Conservation (phyloP, 2,329 filamentous ascomycete genomes). For the Berkeleyomyces rouxiae region DNA sequence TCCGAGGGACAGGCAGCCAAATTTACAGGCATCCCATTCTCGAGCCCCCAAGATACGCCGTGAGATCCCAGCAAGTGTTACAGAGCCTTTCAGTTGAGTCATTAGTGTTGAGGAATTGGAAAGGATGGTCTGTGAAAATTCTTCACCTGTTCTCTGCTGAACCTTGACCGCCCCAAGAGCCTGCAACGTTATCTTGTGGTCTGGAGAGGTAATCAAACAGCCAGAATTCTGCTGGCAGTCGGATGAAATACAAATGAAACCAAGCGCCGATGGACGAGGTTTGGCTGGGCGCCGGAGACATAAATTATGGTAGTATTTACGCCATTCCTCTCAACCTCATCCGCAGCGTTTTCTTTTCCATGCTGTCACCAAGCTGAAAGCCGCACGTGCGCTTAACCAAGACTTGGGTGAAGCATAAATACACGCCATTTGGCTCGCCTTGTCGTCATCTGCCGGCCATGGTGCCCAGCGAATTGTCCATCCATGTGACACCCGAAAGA, state of each 20-base stretch:
- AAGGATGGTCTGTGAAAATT: conserved; percentile 1
- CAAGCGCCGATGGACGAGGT: too few species aligned
- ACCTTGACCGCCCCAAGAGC: neutral
- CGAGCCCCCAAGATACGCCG: neutral
- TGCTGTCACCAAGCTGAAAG: neutral
- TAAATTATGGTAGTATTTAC: neutral
- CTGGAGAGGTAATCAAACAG: neutral
- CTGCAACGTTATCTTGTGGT: neutral
- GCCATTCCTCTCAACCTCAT: neutral
- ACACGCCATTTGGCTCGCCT: neutral
- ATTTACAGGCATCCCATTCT: neutral
- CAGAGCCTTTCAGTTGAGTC: neutral
- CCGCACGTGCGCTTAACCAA: neutral
- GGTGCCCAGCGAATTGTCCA: neutral
- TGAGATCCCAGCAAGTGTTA: neutral
- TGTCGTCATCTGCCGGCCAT: neutral
- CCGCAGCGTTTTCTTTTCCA: neutral
- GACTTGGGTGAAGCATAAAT: neutral
- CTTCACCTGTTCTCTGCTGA: neutral
- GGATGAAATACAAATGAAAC: neutral
- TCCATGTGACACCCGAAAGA: neutral
- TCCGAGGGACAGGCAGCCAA: neutral
- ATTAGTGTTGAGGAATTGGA: neutral
- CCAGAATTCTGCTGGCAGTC: neutral
- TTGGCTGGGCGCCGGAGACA: neutral